Percentiles rank a stretch among this genome's conserved stretches.
Conservation (phyloP, 1,284 basidiomycete genomes). For the Exobasidium cylindrosporum region DNA sequence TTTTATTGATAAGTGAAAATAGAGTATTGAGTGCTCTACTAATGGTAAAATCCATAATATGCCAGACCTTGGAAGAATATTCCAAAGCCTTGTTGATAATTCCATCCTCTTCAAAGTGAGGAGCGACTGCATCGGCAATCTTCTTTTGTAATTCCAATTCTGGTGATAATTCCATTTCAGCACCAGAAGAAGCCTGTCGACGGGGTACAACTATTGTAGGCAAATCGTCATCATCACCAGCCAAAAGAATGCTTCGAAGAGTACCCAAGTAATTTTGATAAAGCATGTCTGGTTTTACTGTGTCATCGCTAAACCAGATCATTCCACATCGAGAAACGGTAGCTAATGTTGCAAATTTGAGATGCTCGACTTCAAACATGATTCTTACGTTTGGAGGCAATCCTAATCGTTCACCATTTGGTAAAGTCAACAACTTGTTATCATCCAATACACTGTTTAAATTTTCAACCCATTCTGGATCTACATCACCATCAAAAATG, state of each 20-base stretch:
- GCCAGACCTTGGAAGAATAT: slow-evolving; percentile 77
- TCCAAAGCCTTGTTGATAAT: slow-evolving; percentile 76
- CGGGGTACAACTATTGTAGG: slow-evolving; percentile 59
- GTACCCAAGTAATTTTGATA: slow-evolving; percentile 83
- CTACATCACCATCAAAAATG: slow-evolving; percentile 98
- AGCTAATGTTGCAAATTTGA: slow-evolving; percentile 93
- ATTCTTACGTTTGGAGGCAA: slow-evolving; percentile 95
- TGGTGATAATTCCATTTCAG: slow-evolving; percentile 59
- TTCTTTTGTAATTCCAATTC: slow-evolving; percentile 70
- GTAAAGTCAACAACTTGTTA: slow-evolving; percentile 94
- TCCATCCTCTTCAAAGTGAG: slow-evolving; percentile 59
- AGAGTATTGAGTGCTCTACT: slow-evolving; percentile 90
- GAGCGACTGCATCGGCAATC: slow-evolving; percentile 61
- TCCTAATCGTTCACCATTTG: slow-evolving; percentile 96
- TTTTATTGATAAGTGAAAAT: slow-evolving; percentile 96
- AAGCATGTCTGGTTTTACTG: slow-evolving; percentile 86
- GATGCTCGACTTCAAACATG: slow-evolving; percentile 99
- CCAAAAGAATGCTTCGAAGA: slow-evolving; percentile 73
- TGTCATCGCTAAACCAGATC: slow-evolving; percentile 99
- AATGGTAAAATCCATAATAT: slow-evolving; percentile 97
- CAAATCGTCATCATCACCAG: slow-evolving; percentile 79
- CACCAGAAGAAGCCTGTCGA: slow-evolving; percentile 57
- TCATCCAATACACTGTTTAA: slow-evolving; percentile 89
- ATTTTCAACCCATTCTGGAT: slow-evolving; percentile 99
- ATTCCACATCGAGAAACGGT: slow-evolving; percentile 99